Evolutionary conservation across 2,329 filamentous ascomycete species (phyloP), one percentile per base, ranked within the genome.

Genomic region (Trichoderma sp.): DNA sequence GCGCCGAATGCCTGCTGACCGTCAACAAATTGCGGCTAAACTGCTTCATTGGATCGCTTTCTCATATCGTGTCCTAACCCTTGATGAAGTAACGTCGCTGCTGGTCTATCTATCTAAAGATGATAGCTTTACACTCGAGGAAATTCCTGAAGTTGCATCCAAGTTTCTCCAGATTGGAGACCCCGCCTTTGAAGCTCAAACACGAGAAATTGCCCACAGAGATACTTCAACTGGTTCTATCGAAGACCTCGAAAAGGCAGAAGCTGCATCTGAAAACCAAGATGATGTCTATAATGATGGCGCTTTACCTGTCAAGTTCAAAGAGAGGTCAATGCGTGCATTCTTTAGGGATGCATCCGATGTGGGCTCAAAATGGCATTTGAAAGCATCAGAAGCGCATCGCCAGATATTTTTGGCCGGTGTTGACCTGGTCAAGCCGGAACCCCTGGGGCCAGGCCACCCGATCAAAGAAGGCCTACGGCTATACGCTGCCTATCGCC

Each of bases 31-130:
- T 1, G 73, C 76, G 1, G 72, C 73, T 3, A 70, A 73, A 0
- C 70, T 80, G 0, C 74, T 81, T 0, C 75, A 76, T 13, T 80
- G 79, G 77, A 61, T 78, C 0, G 75, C 78, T 0, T 80, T 76
- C 59, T 68, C 79, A 13, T 74, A 73, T 39, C 68, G 70, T 0
- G 70, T 72, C 0, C 64, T 80, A 6, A 74, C 73, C 0, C 67
- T 81, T 0, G 66, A 75, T 1, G 74, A 78, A 63, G 73, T 79
- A 0, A 71, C 69, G 0, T 77, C 76, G 0, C 43, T 80, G 1
- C 62, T 78, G 2, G 74, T 74, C 1, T 34, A 73, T 3, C 67
- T 76, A 6, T 68, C 74, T 1, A 36, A 65, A 0, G 76, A 79
- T 8, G 59, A 53, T 0, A 63, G 70, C 0, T 77, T 80, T 7